A percentile compares a stretch with the other conserved stretches of the same genome.
phyloP scores from a whole-genome alignment of 1,139 yeast genomes.

The Blastobotrys ciferrii region DNA sequence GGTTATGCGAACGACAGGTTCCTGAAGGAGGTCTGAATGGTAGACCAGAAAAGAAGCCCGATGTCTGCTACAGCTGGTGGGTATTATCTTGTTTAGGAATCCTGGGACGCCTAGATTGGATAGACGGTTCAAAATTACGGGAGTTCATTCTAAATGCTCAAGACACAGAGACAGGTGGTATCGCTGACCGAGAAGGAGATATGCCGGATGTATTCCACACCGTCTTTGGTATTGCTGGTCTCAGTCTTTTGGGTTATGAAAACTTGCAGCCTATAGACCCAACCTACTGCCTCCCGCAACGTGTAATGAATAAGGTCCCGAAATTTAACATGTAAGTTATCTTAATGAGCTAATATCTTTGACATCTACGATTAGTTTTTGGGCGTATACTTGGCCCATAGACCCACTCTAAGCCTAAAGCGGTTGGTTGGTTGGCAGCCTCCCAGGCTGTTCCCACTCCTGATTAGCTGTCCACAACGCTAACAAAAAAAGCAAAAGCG shows the following conservation, averaged over 20 bases:
- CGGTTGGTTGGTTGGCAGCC: too few relatives aligned
- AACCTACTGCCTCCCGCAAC: slow-evolving; percentile 74
- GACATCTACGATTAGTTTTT: too few relatives aligned
- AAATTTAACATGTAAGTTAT: not conserved
- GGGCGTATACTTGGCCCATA: too few relatives aligned
- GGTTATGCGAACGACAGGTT: slow-evolving; percentile 93
- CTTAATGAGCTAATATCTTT: not conserved
- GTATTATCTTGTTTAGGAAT: slow-evolving; percentile 77
- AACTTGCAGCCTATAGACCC: slow-evolving; percentile 70
- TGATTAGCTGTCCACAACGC: too few relatives aligned
- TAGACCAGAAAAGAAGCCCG: slow-evolving; percentile 93
- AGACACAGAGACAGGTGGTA: slow-evolving; percentile 78
- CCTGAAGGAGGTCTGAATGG: slow-evolving; percentile 92
- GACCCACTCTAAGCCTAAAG: too few relatives aligned
- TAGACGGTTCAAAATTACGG: slow-evolving; percentile 59
- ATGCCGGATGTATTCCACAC: slow-evolving; percentile 94
- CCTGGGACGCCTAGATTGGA: slow-evolving; percentile 67
- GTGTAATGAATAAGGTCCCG: slow-evolving; percentile 39
- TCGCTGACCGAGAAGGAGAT: slow-evolving; percentile 87
- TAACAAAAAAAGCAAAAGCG: too few relatives aligned
- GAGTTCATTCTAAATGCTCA: slow-evolving; percentile 74
- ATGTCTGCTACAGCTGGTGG: slow-evolving; percentile 99
- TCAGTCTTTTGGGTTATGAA: slow-evolving; percentile 66
- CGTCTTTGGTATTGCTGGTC: slow-evolving; percentile 82
- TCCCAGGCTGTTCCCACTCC: not conserved